Percentiles rank a stretch among this genome's conserved stretches.
Conservation (phyloP, 140 eudicot species). For the Stevia rebaudiana region DNA sequence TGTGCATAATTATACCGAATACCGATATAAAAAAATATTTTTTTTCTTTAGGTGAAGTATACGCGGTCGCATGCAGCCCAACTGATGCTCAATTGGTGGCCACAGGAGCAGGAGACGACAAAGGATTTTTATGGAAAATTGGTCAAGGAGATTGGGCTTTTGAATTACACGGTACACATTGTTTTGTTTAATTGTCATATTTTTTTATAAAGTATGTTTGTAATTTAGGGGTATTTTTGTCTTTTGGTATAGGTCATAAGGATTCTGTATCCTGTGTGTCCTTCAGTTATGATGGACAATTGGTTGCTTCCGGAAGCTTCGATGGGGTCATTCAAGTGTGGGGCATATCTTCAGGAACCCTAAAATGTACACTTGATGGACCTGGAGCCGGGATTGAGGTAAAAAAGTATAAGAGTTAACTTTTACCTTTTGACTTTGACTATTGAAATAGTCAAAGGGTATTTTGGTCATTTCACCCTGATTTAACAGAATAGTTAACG, state of each 20-base stretch:
- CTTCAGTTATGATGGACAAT: slow-evolving; percentile 80
- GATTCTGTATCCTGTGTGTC: slow-evolving; percentile 71
- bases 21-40: no score
- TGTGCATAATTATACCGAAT: no score
- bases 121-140: slow-evolving; percentile 82
- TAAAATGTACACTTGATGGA: slow-evolving; percentile 73
- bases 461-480: no score
- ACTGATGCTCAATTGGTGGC: slow-evolving; percentile 78
- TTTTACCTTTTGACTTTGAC: no score
- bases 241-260: slow-evolving; percentile 55
- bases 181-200: neutral
- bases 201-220: neutral
- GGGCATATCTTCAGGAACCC: slow-evolving; percentile 49
- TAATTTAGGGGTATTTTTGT: neutral
- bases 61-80: slow-evolving; percentile 88
- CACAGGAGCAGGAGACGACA: slow-evolving; percentile 96
- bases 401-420: neutral
- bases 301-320: slow-evolving; percentile 84
- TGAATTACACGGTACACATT: slow-evolving; percentile 63
- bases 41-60: slow-evolving; percentile 89
- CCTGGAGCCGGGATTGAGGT: slow-evolving; percentile 91
- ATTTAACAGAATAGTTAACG: no score
- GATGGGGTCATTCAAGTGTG: slow-evolving; percentile 79
- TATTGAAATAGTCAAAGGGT: no score
- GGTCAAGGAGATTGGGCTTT: slow-evolving; percentile 90